Conservation (phyloP, 306 rosid species). For the Ammopiptanthus mongolicus region DNA sequence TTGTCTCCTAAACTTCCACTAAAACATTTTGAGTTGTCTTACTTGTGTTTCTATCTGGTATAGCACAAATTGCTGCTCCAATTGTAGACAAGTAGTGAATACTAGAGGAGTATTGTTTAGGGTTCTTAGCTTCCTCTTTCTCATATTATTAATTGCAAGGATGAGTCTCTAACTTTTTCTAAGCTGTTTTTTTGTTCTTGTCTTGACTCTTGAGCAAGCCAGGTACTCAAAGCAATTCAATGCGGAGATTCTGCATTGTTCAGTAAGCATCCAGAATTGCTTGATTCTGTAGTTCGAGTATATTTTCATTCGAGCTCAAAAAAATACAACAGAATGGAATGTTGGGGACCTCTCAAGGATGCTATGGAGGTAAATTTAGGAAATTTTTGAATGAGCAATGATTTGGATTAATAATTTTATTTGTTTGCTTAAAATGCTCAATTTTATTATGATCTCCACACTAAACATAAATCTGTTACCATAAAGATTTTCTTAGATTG, state of each 20-base stretch:
- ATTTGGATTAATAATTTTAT: not conserved
- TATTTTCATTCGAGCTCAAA: conserved; percentile 83
- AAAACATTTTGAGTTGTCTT: not conserved
- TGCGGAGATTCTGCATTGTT: conserved; percentile 75
- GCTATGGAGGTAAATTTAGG: conserved; percentile 59
- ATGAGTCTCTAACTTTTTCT: not conserved
- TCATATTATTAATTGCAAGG: not conserved
- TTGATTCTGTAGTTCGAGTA: conserved; percentile 67
- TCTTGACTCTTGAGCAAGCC: conserved; percentile 21
- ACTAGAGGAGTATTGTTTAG: not conserved
- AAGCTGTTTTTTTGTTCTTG: no score
- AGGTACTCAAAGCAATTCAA: conserved; percentile 81
- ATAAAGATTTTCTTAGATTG: not conserved
- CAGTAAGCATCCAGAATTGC: conserved; percentile 67
- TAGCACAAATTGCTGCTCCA: not conserved
- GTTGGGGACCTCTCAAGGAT: conserved; percentile 89
- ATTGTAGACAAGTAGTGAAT: not conserved
- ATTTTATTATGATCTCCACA: not conserved
- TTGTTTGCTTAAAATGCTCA: not conserved
- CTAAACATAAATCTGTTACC: not conserved
- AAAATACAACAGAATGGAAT: conserved; percentile 74
- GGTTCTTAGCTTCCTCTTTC: not conserved
- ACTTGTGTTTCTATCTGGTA: not conserved
- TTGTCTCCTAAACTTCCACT: not conserved
- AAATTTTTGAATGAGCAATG: not conserved